Base-by-base conservation (phyloP, 2,329 filamentous ascomycete species). In the Trichoderma brevicompactum region DNA sequence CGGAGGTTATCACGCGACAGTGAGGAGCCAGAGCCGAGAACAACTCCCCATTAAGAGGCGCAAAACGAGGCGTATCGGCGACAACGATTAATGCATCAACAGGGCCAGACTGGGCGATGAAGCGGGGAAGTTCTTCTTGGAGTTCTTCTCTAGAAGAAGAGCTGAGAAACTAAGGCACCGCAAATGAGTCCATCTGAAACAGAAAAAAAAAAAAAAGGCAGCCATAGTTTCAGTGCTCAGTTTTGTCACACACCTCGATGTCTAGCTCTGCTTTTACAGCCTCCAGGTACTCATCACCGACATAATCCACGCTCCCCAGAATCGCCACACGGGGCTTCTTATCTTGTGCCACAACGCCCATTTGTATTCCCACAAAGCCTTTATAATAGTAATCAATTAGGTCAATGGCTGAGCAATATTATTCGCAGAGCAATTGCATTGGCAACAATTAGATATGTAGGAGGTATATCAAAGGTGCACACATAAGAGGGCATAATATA, bases 41-140 rank as follows among this genome's bases (percentile, higher is more conserved):
- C 4, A 85, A 70, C 4, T 77, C 79, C n/a, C 77, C 73, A 65
- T 83, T 77, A 64, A 85, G 83, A 0, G 82, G 82, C 61, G 83
- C 81, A 61, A 80, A 83, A 0, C 80, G 79, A 9, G 74, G 73
- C 2, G 80, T 81, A 10, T 81, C 82, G 77, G 84, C 82, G n/a
- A 79, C 78, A 65, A 84, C 76, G 59, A 84, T 75, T 61, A 84
- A 79, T 0, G 78, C 82, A 52, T 82, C 79, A 32, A 82, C 77
- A 0, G 80, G 79, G 0, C 81, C 81, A 7, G 75, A 61, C 44
- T 70, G 50, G 2, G 70, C 66, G 12, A 81, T 73, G 62, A 77
- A 70, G 3, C 80, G 56, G 17, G 44, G 79, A 0, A 83, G 71
- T 58, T 72, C 68, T 2, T 72, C 65, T 17, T 78, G 69, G 0